phyloP scores from a whole-genome alignment of 495 filamentous ascomycete species.

The Xylaria flabelliformis region DNA sequence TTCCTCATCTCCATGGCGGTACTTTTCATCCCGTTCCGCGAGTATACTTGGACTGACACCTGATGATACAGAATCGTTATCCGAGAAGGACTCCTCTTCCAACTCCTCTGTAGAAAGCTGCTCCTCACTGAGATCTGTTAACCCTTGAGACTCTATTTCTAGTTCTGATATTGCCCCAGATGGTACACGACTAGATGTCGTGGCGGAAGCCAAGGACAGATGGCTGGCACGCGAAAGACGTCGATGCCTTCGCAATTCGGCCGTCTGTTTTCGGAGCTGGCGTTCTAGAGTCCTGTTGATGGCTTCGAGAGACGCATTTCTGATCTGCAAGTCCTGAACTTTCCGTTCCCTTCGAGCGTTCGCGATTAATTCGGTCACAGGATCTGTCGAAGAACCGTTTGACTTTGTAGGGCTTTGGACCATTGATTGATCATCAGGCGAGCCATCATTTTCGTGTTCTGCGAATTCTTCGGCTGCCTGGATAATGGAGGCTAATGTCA shows the following conservation, averaged over 20 bases:
- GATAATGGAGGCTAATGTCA: slow-evolving; percentile 52
- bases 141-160: slow-evolving; percentile 37
- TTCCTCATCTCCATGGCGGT: slow-evolving; percentile 72
- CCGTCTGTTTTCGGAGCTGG: slow-evolving; percentile 87
- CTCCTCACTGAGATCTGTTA: slow-evolving; percentile 62
- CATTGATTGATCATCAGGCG: slow-evolving; percentile 35
- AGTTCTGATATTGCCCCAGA: slow-evolving; percentile 39
- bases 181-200: slow-evolving; percentile 31
- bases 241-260: slow-evolving; percentile 83
- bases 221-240: slow-evolving; percentile 79
- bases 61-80: slow-evolving; percentile 52
- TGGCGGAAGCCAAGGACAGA: slow-evolving; percentile 57
- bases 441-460: slow-evolving; percentile 33
- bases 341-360: slow-evolving; percentile 92
- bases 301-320: slow-evolving; percentile 93
- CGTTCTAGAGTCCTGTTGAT: slow-evolving; percentile 94
- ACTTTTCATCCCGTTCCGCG: slow-evolving; percentile 51
- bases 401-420: slow-evolving; percentile 61
- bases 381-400: slow-evolving; percentile 51
- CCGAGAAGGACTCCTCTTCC: slow-evolving; percentile 40
- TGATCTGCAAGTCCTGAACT: slow-evolving; percentile 97
- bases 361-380: slow-evolving; percentile 71
- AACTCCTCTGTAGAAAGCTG: slow-evolving; percentile 49
- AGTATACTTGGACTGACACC: slow-evolving; percentile 53
- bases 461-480: slow-evolving; percentile 58